Percentiles rank a stretch among this genome's conserved stretches.
phyloP scores from a whole-genome alignment of 1,284 basidiomycete genomes.

The Rhodofomes roseus region DNA sequence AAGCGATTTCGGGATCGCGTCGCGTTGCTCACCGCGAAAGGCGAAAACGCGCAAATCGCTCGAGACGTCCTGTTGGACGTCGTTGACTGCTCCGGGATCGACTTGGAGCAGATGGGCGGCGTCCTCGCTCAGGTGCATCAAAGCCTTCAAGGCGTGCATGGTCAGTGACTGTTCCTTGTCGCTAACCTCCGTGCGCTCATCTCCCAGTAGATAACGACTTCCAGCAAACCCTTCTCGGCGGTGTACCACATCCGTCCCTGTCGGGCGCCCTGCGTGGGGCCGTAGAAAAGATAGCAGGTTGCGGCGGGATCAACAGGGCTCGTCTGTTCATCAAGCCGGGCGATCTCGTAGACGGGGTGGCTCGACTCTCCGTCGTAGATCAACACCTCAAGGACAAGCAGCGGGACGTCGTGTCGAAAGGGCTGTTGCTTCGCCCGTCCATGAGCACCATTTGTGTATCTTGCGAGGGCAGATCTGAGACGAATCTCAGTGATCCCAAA shows the following conservation, averaged over 20 bases:
- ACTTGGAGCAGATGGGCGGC: constrained; percentile 46
- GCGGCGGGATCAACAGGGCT: constrained; percentile 53
- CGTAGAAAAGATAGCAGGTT: constrained; percentile 42
- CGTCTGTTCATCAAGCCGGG: constrained; percentile 65
- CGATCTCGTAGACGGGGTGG: constrained; percentile 61
- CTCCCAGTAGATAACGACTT: constrained; percentile 41
- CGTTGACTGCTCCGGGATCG: constrained; percentile 59
- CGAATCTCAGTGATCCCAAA: constrained; percentile 25
- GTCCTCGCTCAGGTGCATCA: constrained; percentile 38
- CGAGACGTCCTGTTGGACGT: constrained; percentile 57
- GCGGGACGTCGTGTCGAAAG: constrained; percentile 63
- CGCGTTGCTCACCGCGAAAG: constrained; percentile 44
- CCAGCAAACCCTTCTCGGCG: constrained; percentile 48
- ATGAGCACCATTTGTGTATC: constrained; percentile 47
- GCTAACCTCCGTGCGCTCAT: neutral
- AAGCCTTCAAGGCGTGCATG: constrained; percentile 21
- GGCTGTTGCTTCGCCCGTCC: constrained; percentile 36
- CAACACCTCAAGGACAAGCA: constrained; percentile 37
- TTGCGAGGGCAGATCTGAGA: constrained; percentile 56
- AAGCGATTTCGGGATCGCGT: constrained; percentile 53
- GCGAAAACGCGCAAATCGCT: constrained; percentile 59
- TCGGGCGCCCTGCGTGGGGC: constrained; percentile 37
- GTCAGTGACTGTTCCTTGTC: constrained; percentile 14
- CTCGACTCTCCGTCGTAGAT: constrained; percentile 31
- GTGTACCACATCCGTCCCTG: constrained; percentile 47